Conservation (phyloP, 2,329 filamentous ascomycete genomes). For the Calonectria montana region DNA sequence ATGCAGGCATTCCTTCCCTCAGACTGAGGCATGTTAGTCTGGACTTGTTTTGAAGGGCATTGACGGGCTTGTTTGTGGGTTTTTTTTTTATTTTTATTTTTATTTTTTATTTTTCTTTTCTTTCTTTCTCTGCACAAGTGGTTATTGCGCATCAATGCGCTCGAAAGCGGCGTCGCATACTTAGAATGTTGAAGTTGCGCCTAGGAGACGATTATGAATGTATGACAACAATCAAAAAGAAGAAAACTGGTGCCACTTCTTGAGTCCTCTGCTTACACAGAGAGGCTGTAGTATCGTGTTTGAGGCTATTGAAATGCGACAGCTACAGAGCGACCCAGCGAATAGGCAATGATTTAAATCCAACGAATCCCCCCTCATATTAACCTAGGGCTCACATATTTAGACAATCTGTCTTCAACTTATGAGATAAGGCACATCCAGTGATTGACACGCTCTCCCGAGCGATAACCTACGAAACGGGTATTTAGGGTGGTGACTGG, state of each 20-base stretch:
- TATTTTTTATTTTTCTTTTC: no score
- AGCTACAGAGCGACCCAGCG: not conserved
- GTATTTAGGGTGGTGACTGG: constrained; percentile 22
- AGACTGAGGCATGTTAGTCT: not conserved
- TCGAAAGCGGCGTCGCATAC: not conserved
- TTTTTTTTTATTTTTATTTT: not conserved
- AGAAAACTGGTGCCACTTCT: not conserved
- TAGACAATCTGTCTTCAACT: not conserved
- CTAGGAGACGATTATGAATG: constrained; percentile 20
- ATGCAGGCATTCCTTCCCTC: constrained; percentile 4
- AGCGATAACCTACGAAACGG: constrained; percentile 16
- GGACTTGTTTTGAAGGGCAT: not conserved
- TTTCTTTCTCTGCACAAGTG: not conserved
- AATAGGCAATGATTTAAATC: not conserved
- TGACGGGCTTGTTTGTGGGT: not conserved
- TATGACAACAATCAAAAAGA: constrained; percentile 19
- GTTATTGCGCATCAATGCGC: not conserved
- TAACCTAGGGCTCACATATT: not conserved
- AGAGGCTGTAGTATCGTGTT: not conserved
- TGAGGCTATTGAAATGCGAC: not conserved
- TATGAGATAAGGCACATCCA: not conserved
- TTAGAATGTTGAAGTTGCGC: constrained; percentile 9
- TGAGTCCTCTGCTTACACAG: not conserved
- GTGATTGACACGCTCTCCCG: not conserved
- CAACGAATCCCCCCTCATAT: not conserved